Conservation (phyloP, 2,329 filamentous ascomycete species). For the Pseudocercospora crystallina region DNA sequence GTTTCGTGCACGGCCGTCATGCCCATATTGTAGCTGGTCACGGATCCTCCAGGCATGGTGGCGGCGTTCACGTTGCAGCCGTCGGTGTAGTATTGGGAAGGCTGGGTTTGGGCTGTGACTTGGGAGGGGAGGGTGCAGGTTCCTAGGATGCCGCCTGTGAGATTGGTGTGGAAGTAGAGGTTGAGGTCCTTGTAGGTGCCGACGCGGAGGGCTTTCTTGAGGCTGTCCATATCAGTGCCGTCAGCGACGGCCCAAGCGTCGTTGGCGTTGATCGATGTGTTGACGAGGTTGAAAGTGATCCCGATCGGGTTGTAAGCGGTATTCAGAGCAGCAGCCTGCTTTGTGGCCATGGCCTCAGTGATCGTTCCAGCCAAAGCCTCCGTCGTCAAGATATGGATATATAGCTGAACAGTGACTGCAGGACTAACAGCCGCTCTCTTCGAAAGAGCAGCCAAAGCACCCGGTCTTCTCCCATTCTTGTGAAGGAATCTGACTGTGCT, state of each 20-base stretch:
- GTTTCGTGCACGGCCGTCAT: constrained; percentile 51
- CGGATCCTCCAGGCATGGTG: constrained; percentile 55
- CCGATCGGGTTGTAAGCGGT: constrained; percentile 49
- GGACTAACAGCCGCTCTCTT: constrained; percentile 22
- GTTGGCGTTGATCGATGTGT: constrained; percentile 53
- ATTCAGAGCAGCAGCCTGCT: constrained; percentile 43
- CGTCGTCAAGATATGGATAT: constrained; percentile 49
- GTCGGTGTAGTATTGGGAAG: constrained; percentile 48
- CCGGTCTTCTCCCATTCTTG: constrained; percentile 23
- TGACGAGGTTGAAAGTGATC: constrained; percentile 52
- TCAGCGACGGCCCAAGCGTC: constrained; percentile 54
- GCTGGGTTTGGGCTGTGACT: constrained; percentile 35
- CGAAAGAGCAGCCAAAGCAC: constrained; percentile 20
- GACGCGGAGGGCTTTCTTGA: constrained; percentile 55
- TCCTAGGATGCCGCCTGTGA: constrained; percentile 50
- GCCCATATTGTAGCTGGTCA: constrained; percentile 51
- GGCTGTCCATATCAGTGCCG: constrained; percentile 46
- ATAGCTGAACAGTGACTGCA: constrained; percentile 41
- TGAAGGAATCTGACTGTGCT: constrained; percentile 39
- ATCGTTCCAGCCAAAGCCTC: constrained; percentile 38
- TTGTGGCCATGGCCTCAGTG: constrained; percentile 41
- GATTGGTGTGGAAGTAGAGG: constrained; percentile 60
- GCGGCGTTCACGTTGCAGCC: constrained; percentile 59
- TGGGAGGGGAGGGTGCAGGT: constrained; percentile 53
- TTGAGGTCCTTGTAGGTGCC: constrained; percentile 58